These are phyloP conservation scores for Spathaspora girioi DNA, from an alignment of 805 yeast genomes.

Conservation along the genomic window DNA sequence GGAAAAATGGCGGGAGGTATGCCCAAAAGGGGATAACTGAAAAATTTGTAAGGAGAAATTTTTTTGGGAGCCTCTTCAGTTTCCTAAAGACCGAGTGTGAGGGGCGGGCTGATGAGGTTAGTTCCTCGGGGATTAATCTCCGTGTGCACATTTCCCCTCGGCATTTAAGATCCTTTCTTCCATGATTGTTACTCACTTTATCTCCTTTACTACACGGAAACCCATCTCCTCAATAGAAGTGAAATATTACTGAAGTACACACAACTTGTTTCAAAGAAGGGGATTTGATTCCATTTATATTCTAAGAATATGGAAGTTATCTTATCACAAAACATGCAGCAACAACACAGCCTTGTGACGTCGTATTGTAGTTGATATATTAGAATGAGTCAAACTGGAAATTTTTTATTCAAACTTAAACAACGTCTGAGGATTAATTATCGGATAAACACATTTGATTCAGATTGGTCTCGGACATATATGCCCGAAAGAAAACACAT, in stretches of 20 bases:
- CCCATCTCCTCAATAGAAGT: background rate
- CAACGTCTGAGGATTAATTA: background rate
- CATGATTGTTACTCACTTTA: background rate
- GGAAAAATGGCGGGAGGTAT: background rate
- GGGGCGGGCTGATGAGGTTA: background rate
- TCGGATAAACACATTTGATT: background rate
- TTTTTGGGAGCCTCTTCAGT: background rate
- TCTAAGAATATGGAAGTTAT: background rate
- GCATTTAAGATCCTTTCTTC: background rate
- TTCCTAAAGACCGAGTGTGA: background rate
- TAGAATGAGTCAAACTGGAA: background rate
- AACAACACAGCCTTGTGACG: background rate
- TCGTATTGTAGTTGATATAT: background rate
- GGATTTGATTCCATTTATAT: background rate
- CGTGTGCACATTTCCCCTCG: background rate
- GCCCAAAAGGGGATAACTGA: background rate
- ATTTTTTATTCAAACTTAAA: background rate
- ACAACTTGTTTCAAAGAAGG: background rate
- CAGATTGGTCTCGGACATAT: background rate
- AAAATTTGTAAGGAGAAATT: background rate
- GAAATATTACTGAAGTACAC: background rate
- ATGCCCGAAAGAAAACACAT: background rate
- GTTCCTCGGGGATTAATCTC: background rate
- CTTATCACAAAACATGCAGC: too few species aligned
- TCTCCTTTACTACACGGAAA: background rate